Evolutionary conservation across 2,329 filamentous ascomycete genomes (phyloP), one percentile per base, ranked within the genome.

Genomic region (Pyrenochaeta sp.): DNA sequence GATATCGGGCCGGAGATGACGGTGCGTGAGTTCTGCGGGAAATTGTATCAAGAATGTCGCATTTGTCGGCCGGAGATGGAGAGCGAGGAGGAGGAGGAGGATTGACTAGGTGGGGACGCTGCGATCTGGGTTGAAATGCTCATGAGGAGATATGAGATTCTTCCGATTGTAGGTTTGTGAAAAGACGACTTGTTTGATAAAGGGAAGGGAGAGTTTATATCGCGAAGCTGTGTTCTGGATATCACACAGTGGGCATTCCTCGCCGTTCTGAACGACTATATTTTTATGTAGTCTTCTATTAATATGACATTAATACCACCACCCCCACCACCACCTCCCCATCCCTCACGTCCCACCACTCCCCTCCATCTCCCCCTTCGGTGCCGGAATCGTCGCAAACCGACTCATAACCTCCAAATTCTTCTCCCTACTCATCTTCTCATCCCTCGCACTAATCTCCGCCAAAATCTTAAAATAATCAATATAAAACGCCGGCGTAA

Each of bases 401-500:
- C 79, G 71, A 10, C 75, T 73, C 83, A 85, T 83, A 15, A 82
- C 82, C 65, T 79, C 77, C 56, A 80, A 60, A 63, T 82, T 82
- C 51, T 80, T 80, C 69, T 84, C 81, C 40, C 79, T 79, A 15
- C 79, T 82, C 69, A 85, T 78, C 59, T 76, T 75, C 62, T 78
- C 78, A 48, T 82, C 81, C 15, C 75, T 73, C 54, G 79, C 78
- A 25, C 77, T 79, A 65, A 85, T 68, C 64, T 78, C 75, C 10
- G 79, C 77, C 65, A 86, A 64, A 43, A 85, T 73, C 74, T 83
- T 84, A 72, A 87, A 86, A 65, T 86, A 86, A 56, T 85, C 82
- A 61, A 86, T 83, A 64, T 85, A 86, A 63, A 84, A 85, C 2
- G 81, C 82, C 0, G 85, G 85, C 25, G 83, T 86, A 56, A 80